Base-by-base conservation (phyloP, 345 rosid species). In the Rhizophora apiculata region DNA sequence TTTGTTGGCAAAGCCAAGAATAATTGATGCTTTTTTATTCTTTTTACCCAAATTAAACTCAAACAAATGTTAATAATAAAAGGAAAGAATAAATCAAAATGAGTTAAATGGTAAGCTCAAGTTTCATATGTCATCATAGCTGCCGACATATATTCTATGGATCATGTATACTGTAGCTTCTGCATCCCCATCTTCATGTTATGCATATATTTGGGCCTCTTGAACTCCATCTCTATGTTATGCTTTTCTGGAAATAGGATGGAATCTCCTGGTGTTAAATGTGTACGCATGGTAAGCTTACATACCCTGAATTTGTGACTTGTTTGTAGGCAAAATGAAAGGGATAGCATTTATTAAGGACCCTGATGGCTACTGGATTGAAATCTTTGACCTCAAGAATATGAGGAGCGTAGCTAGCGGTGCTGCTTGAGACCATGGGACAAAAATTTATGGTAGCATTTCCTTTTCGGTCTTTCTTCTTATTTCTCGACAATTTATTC, bases 301-400 rank as follows among this genome's bases (percentile, higher is more conserved):
- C 7, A 39, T 70, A 64, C 22, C 37, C 58, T 48, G 65, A 43
- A 16, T 54, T 1, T 57, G 31, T 60, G 62, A 36, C 61, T 48
- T 66, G 60, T 7, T 71, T 78, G 74, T 86, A 90, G 97, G 99
- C 68, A 90, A 92, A 79, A 81, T 95, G 96, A 95, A 92, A 81
- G 89, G 86, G 34, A 52, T 90, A 71, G 99, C 98, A 43, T 95
- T 95, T 79, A 92, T 95, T 48, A 92, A 90, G 86, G 99, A 92
- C 84, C 99, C 98, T 63, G 98, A 92, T 83, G 94, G 97, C 79
- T 87, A 95, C 74, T 89, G 96, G 97, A 92, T 89, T 51, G 97
- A 95, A 82, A 92, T 95, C 83, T 92, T 92, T 63, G 96, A 95
- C 76, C 87, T 86, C 68, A 85, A 83, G 63, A 83, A 75, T 60